These are phyloP conservation scores for Leucocoprinus sp. DNA, from an alignment of 768 basidiomycete species.

Conservation along the genomic window DNA sequence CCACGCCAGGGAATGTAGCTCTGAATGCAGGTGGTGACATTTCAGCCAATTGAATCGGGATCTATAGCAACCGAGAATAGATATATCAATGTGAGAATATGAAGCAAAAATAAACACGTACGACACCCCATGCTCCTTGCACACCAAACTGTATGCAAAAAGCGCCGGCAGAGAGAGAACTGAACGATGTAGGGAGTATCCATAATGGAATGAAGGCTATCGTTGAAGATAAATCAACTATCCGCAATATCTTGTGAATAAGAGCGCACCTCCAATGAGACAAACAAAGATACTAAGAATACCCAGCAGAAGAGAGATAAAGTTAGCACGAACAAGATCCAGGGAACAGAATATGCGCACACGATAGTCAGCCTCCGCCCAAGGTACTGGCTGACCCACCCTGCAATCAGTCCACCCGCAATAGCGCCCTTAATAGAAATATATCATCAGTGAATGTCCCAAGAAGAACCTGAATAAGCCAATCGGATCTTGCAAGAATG, in stretches of 20 bases:
- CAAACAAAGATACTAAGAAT: slow-evolving; percentile 39
- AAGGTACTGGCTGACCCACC: slow-evolving; percentile 63
- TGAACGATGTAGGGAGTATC: slow-evolving; percentile 70
- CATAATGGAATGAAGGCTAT: slow-evolving; percentile 67
- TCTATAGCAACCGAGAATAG: slow-evolving; percentile 18
- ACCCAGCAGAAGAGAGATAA: not conserved
- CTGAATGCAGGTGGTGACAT: slow-evolving; percentile 85
- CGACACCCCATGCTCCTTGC: slow-evolving; percentile 87
- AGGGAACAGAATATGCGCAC: slow-evolving; percentile 22
- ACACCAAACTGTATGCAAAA: slow-evolving; percentile 86
- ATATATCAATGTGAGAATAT: slow-evolving; percentile 29
- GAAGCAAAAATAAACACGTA: slow-evolving; percentile 38
- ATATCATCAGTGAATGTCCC: not conserved
- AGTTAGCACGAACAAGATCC: not conserved
- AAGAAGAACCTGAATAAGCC: too few relatives aligned
- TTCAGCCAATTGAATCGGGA: slow-evolving; percentile 76
- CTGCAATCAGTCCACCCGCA: slow-evolving; percentile 63
- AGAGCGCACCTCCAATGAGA: slow-evolving; percentile 38
- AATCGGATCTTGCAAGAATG: not conserved
- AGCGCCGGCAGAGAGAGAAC: slow-evolving; percentile 68
- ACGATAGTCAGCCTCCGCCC: slow-evolving; percentile 82
- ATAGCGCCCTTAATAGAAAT: slow-evolving; percentile 27
- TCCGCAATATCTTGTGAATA: not conserved
- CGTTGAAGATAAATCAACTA: not conserved
- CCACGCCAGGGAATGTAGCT: slow-evolving; percentile 79